Base-by-base conservation (phyloP, 1,284 basidiomycete species). In the Cutaneotrichosporon arboriforme region DNA sequence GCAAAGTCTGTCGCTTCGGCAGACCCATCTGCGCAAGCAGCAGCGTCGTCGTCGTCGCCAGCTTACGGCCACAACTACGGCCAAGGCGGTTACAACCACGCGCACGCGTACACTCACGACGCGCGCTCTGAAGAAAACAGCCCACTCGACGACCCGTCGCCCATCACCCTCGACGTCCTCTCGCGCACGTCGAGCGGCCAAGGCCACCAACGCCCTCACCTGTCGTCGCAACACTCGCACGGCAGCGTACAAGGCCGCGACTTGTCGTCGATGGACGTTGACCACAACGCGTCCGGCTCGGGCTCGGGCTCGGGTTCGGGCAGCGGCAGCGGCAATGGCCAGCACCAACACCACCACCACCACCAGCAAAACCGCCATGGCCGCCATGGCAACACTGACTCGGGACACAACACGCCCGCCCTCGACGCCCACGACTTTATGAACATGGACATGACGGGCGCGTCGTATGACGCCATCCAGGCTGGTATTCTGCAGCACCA, bases 401-500 rank as follows among this genome's bases (percentile, higher is more conserved):
- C 50, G 10, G 50, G 46, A 2, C 54, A 41, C 42, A 45, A 40
- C 33, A 52, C 50, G 8, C 50, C 54, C 1, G 31, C 44, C 1
- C 37, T 49, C 18, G 51, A 52, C 14, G 42, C 45, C 13, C 37
- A 52, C 20, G 37, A 52, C 26, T 26, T 39, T 31, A 40, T 49
- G 47, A 44, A 50, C 38, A 48, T 50, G 44, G 40, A 57, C 17
- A 37, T 50, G 20, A 17, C 38, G 9, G 33, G 44, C 22, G 51
- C 54, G 4, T 45, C 54, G 2, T 59, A 55, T 39, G 59, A 61
- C 31, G 56, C 53, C 21, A 47, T 58, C 34, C 59, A 61, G 50
- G 59, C 59, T 1, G 56, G 59, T 15, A 46, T 61, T 20, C 49
- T 61, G 12, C 59, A 60, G 35, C 56, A 55, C 18, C 59, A 61